A percentile compares a stretch with the other conserved stretches of the same genome.
Evolutionary conservation across 1,139 yeast genomes (phyloP).

Genomic region (Suhomyces ambrosiae): DNA sequence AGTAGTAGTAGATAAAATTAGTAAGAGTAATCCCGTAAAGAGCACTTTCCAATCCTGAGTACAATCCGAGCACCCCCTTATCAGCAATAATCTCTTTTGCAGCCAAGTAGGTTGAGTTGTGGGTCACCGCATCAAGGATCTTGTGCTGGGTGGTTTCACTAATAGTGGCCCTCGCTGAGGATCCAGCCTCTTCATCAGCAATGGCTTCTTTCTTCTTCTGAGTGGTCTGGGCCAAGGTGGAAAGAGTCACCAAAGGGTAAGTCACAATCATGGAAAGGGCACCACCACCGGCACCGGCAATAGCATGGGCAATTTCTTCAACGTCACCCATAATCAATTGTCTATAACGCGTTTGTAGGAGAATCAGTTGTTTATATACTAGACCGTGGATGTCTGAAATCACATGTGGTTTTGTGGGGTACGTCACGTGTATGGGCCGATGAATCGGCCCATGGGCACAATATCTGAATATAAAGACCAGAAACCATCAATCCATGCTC

Average conservation of each 20-base stretch:
- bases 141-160: constrained; percentile 22
- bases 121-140: constrained; percentile 23
- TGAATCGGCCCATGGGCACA: too few species aligned
- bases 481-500: too few species aligned
- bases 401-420: constrained; percentile 14
- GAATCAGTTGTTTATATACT: constrained; percentile 1
- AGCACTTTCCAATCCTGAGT: constrained; percentile 87
- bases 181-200: constrained; percentile 17
- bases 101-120: constrained; percentile 33
- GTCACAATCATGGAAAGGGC: constrained; percentile 83
- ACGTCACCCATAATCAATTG: constrained; percentile 34
- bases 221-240: constrained; percentile 80
- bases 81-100: constrained; percentile 53
- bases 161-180: constrained; percentile 12
- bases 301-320: constrained; percentile 75
- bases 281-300: constrained; percentile 94
- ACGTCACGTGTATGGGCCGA: constrained; percentile 1
- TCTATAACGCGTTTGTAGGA: not conserved
- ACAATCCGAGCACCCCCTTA: constrained; percentile 73
- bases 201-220: constrained; percentile 40
- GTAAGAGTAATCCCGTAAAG: constrained; percentile 82
- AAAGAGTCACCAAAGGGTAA: constrained; percentile 80
- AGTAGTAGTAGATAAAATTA: constrained; percentile 87
- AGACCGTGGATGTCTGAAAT: constrained; percentile 6
- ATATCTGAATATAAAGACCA: too few species aligned